Base-by-base conservation (phyloP, 495 filamentous ascomycete species). In the Penicillium verhagenii region DNA sequence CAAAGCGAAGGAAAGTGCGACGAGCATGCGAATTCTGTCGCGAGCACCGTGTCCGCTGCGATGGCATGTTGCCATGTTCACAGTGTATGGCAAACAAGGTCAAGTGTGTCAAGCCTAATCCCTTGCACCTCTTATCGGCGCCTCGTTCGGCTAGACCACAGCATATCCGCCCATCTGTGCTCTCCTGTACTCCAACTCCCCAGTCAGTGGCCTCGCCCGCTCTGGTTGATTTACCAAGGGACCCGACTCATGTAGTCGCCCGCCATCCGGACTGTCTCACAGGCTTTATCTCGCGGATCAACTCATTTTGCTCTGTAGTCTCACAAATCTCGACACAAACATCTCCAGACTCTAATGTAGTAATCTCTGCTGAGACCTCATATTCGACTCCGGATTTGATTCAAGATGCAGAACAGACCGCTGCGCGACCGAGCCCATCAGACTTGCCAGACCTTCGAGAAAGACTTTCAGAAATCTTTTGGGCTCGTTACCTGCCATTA, bases 221-320 rank as follows among this genome's bases (percentile, higher is more conserved):
- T 4, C 39, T 20, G 5, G 19, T 13, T 4, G 39, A 45, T 16
- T 26, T 13, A 16, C 21, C 42, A 25, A 45, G 21, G 3, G 39
- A 13, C 39, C 20, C 39, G 18, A 9, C 42, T 26, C 10, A 21
- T 16, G 23, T 28, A 21, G 9, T 25, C 21, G 14, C 23, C 11
- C 23, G 23, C 18, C 33, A 42, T 14, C 53, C 60, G 31, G 68
- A 71, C 23, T 71, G 64, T 3, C 59, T 63, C 13, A 40, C 65
- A 3, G 68, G 64, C 2, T 71, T 71, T 31, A 65, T 71, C 28
- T 52, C 68, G 16, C 60, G 63, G 35, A 65, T 71, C 33, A 63
- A 61, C 37, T 43, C 55, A 1, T 69, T 71, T 48, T 71, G 66
- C 47, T 67, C 66, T 20, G 49, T 49, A 6, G 56, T 65, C 5